phyloP scores from a whole-genome alignment of 257 asterid species.

The Marsdenia floribunda region DNA sequence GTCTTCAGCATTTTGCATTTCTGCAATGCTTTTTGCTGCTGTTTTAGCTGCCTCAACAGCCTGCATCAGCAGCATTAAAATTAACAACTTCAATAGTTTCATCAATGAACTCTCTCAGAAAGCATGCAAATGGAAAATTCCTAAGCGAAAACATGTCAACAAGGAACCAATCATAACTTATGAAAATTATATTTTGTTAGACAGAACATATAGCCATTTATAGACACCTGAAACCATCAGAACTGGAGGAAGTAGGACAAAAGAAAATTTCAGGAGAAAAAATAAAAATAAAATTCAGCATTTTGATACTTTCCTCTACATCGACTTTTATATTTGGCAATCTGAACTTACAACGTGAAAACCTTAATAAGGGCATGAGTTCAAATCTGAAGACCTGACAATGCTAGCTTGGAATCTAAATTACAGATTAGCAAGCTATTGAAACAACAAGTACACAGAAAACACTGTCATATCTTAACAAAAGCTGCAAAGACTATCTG shows the following conservation, averaged over 20 bases:
- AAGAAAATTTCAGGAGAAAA: not conserved
- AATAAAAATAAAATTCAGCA: not conserved
- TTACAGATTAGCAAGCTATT: not conserved
- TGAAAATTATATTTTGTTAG: not conserved
- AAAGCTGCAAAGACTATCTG: not conserved
- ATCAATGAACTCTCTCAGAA: not conserved
- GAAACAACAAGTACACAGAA: not conserved
- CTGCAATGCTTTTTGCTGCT: conserved; percentile 40
- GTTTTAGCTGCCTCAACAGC: conserved; percentile 85
- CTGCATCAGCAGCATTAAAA: conserved; percentile 27
- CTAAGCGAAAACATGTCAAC: not conserved
- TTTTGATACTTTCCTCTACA: not conserved
- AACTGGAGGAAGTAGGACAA: not conserved
- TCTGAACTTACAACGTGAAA: not conserved
- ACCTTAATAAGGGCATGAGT: not conserved
- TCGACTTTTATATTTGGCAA: not conserved
- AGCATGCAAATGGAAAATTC: not conserved
- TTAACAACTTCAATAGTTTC: not conserved
- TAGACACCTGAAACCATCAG: not conserved
- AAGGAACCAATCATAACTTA: not conserved
- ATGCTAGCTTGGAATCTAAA: not conserved
- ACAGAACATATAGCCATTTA: not conserved
- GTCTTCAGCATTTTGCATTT: conserved; percentile 49
- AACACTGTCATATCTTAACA: not conserved
- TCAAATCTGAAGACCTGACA: not conserved